Percentiles rank a stretch among this genome's conserved stretches.
Evolutionary conservation across 768 basidiomycete species (phyloP).

Genomic region (Collybia sp.): DNA sequence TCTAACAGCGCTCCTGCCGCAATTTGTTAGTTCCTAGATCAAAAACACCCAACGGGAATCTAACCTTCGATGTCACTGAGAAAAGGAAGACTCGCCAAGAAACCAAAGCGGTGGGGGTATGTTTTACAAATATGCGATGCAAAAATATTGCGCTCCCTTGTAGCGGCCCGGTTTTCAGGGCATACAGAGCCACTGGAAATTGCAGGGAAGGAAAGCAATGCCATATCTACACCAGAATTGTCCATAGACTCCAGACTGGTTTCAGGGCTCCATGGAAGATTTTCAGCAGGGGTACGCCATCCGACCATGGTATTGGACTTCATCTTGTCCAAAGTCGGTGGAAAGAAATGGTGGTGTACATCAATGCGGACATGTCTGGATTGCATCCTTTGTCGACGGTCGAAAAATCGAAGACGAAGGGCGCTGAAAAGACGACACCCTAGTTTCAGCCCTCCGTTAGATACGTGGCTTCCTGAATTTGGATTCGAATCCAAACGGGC

Average conservation of each 20-base stretch:
- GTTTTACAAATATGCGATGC: conserved; percentile 42
- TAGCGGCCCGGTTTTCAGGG: conserved; percentile 32
- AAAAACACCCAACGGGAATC: not conserved
- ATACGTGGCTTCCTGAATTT: too few species aligned
- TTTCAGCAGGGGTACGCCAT: conserved; percentile 58
- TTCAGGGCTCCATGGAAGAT: conserved; percentile 61
- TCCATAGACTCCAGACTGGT: conserved; percentile 64
- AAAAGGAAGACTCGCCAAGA: conserved; percentile 63
- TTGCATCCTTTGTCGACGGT: not conserved
- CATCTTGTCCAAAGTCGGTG: conserved; percentile 44
- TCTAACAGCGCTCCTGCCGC: conserved; percentile 51
- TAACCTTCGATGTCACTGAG: conserved; percentile 59
- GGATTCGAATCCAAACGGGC: not conserved
- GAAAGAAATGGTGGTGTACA: conserved; percentile 77
- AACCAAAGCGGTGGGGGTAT: conserved; percentile 58
- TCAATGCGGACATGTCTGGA: conserved; percentile 39
- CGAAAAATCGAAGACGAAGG: not conserved
- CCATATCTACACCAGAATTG: conserved; percentile 45
- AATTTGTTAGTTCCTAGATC: not conserved
- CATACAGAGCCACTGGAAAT: conserved; percentile 33
- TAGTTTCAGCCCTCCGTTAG: too few species aligned
- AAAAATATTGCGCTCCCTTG: conserved; percentile 43
- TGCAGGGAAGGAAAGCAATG: conserved; percentile 67
- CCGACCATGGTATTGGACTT: conserved; percentile 42
- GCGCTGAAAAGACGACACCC: too few species aligned